A percentile compares a stretch with the other conserved stretches of the same genome.
phyloP scores from a whole-genome alignment of 257 asterid genomes.

The Solanum ossicruentum region DNA sequence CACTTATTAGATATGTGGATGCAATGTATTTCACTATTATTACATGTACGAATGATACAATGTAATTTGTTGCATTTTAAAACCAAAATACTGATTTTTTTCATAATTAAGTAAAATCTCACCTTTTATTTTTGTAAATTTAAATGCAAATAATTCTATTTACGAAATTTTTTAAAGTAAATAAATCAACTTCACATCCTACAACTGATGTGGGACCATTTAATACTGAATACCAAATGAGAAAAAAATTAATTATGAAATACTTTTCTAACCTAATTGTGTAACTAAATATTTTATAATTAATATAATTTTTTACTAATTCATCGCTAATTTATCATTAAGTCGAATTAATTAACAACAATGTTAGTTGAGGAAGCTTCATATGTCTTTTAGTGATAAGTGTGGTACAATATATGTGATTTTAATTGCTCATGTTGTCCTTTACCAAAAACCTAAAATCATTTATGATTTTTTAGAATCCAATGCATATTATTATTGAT shows the following conservation, averaged over 20 bases:
- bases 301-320: background rate
- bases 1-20: background rate
- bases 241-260: background rate
- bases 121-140: no score
- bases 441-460: background rate
- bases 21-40: background rate
- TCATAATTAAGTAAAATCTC: no score
- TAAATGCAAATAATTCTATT: background rate
- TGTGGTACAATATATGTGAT: background rate
- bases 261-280: background rate
- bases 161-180: background rate
- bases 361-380: background rate
- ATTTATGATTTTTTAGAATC: background rate
- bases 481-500: background rate
- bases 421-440: background rate
- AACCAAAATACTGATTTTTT: no score
- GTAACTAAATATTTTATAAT: background rate
- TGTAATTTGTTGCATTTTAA: no score
- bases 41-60: accelerated
- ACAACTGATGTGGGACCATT: background rate
- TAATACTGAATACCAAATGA: background rate
- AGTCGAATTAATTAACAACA: background rate
- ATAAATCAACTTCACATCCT: background rate
- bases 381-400: background rate
- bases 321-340: background rate